Evolutionary conservation across 2,329 filamentous ascomycete genomes (phyloP), one percentile per base, ranked within the genome.

Genomic region (Xylaria sp.): DNA sequence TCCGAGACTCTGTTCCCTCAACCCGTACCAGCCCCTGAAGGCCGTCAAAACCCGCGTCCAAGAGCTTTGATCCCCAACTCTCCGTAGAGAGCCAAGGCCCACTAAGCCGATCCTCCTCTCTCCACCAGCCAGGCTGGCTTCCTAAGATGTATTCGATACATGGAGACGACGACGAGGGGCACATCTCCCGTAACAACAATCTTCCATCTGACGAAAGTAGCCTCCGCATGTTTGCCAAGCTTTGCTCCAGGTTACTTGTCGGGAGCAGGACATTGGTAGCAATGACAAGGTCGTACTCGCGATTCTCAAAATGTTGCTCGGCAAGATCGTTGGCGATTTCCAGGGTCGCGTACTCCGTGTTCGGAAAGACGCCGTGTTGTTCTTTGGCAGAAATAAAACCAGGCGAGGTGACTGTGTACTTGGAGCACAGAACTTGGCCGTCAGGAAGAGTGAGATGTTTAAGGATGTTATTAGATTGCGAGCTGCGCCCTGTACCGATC

Each of bases 81-180:
- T 63, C 54, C 0, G 54, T 29, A 0, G 54, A 39, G 9, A 71
- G 50, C n/a, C 60, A 67, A 2, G 71, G 70, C 44, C 65, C 62
- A 1, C 62, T 50, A 1, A 41, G 3, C 2, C 71, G 64, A 2
- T 49, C 56, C 13, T 72, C 68, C 1, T 61, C 57, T 4, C 51
- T 56, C 73, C 72, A 75, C 72, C 73, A 75, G 2, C 65, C 68
- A 0, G 66, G 54, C 2, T 71, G 56, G 0, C 61, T 49, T 0
- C 71, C 70, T 17, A 69, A 61, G 24, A 71, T 62, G 50, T 62
- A 67, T 43, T 69, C 69, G 48, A 66, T 52, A 56, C 61, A 69
- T 39, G 64, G 66, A 1, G 54, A 54, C 4, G 52, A 47, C 0
- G 62, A 49, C 29, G 44, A 52, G 3, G 66, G 55, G n/a, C n/a